Evolutionary conservation across 495 filamentous ascomycete genomes (phyloP).

Genomic region (Aspergillus carlsbadensis): DNA sequence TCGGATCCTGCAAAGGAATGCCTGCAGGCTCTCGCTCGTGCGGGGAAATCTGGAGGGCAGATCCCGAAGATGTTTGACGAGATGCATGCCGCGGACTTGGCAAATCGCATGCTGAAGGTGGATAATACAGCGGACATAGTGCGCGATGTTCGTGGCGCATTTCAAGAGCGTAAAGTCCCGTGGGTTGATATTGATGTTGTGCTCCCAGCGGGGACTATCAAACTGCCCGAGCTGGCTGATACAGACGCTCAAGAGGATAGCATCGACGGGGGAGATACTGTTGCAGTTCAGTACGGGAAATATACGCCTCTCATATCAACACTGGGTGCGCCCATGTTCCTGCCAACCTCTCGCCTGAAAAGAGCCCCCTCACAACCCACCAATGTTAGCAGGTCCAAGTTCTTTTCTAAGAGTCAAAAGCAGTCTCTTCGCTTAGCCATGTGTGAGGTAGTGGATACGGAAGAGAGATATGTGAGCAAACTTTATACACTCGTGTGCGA

Average conservation of each 20-base stretch:
- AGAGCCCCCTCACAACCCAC: conserved; percentile 85
- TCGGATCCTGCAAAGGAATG: conserved; percentile 70
- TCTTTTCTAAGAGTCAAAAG: conserved; percentile 78
- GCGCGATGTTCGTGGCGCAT: conserved; percentile 63
- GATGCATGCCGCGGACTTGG: conserved; percentile 88
- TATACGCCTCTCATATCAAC: conserved; percentile 72
- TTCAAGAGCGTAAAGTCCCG: conserved; percentile 73
- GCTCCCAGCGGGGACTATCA: conserved; percentile 71
- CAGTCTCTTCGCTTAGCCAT: conserved; percentile 82
- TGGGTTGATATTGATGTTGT: conserved; percentile 89
- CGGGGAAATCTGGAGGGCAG: conserved; percentile 31
- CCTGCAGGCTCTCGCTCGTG: conserved; percentile 36
- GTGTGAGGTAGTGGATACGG: conserved; percentile 88
- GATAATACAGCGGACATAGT: conserved; percentile 74
- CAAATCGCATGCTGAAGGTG: conserved; percentile 74
- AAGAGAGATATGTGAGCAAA: conserved; percentile 89
- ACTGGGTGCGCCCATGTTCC: conserved; percentile 78
- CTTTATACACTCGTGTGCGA: conserved; percentile 76
- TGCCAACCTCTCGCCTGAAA: conserved; percentile 84
- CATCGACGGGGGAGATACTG: conserved; percentile 53
- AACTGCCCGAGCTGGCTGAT: conserved; percentile 37
- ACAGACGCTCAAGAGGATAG: conserved; percentile 37
- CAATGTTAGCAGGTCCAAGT: conserved; percentile 66
- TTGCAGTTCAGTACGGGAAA: conserved; percentile 65
- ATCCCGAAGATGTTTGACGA: conserved; percentile 77